Evolutionary conservation across 2,329 filamentous ascomycete genomes (phyloP), one percentile per base, ranked within the genome.

Genomic region (Stachybotrys elegans): DNA sequence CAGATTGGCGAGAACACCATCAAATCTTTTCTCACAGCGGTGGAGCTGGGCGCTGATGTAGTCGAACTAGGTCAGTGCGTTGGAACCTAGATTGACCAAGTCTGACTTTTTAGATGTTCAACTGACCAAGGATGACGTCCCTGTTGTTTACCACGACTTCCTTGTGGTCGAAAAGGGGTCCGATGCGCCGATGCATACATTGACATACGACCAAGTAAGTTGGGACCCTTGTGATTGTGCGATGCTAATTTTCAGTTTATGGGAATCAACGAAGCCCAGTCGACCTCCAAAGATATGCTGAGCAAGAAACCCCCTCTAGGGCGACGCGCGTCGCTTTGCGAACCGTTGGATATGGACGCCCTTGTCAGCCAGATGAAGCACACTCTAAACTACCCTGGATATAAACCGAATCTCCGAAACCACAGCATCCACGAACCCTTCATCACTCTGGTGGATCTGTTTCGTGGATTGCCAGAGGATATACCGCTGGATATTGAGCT

Each of bases 331-430:
- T n/a, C n/a, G n/a, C n/a, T n/a, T n/a, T n/a, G n/a, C n/a, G n/a
- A n/a, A n/a, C n/a, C n/a, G n/a, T n/a, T n/a, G n/a, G n/a, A n/a
- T n/a, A n/a, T n/a, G n/a, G n/a, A n/a, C n/a, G n/a, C n/a, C n/a
- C n/a, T n/a, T n/a, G n/a, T n/a, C n/a, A n/a, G n/a, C n/a, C 86
- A 89, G 47, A 96, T 98, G 88, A 95, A 95, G 68, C 89, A 97
- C 67, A 98, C 93, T 1, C 81, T 89, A 16, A 92, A 96, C 61
- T 96, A 91, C 70, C 96, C 96, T 65, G 93, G 93, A 0, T 98
- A 86, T 78, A 98, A 98, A 67, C 92, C 85, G 40, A 98, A 98
- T 63, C 90, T 83, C 5, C 85, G 93, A 5, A 93, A 92, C 42
- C 90, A 89, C 60, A 94, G 94, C 57, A 97, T 98, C 57, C 92